Conservation (phyloP, 768 basidiomycete genomes). For the Cantharellus cinnabarinus region DNA sequence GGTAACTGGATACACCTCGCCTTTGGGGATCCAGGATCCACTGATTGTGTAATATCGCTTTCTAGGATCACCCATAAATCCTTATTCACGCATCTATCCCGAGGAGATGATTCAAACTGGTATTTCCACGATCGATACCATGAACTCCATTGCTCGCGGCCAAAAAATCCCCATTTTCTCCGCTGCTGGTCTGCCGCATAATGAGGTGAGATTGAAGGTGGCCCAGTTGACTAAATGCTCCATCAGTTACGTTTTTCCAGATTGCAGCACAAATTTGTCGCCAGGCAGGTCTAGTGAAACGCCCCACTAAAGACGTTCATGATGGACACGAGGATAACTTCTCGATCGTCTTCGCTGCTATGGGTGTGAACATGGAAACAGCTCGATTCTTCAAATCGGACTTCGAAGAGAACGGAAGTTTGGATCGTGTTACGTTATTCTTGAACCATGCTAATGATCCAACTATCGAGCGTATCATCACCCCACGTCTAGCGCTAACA, state of each 20-base stretch:
- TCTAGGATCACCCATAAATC: slow-evolving; percentile 90
- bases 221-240: background rate
- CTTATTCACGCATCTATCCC: slow-evolving; percentile 94
- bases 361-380: slow-evolving; percentile 99
- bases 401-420: slow-evolving; percentile 94
- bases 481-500: slow-evolving; percentile 90
- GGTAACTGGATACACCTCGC: slow-evolving; percentile 25
- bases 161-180: slow-evolving; percentile 99
- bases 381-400: slow-evolving; percentile 99
- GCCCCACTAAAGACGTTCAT: slow-evolving; percentile 91
- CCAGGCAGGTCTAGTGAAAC: slow-evolving; percentile 91
- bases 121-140: slow-evolving; percentile 92
- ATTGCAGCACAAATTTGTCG: slow-evolving; percentile 99
- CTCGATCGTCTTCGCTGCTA: slow-evolving; percentile 97
- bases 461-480: slow-evolving; percentile 99
- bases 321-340: slow-evolving; percentile 99
- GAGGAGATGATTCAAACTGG: slow-evolving; percentile 99
- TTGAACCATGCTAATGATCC: slow-evolving; percentile 97
- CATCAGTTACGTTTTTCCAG: slow-evolving; percentile 21
- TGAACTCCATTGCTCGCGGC: slow-evolving; percentile 98
- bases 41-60: slow-evolving; percentile 7
- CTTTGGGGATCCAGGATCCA: slow-evolving; percentile 12
- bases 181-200: slow-evolving; percentile 95
- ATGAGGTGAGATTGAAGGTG: slow-evolving; percentile 42
- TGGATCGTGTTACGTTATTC: slow-evolving; percentile 95